Base-by-base conservation (phyloP, 495 filamentous ascomycete species). In the Aspergillus conjunctus region DNA sequence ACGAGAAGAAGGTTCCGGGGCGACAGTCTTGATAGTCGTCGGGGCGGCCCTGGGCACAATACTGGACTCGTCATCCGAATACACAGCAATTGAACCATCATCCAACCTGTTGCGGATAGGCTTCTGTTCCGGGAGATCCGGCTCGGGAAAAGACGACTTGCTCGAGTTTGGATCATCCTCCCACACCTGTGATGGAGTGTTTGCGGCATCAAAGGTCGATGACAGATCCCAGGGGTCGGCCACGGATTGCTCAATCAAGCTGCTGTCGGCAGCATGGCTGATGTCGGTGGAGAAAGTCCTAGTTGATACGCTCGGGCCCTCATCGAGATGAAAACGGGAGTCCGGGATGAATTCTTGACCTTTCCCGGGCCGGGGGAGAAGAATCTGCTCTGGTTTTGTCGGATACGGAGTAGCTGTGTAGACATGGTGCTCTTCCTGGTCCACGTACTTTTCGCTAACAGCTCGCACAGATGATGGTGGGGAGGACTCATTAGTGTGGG, bases 371-470 rank as follows among this genome's bases (percentile, higher is more conserved):
- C 72, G 73, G 15, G 81, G 81, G 50, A 79, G 61, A 44, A 83
- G 68, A 12, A 83, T 72, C 54, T 83, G 81, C 56, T 78, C 80
- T 32, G 81, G 78, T 51, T 81, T 81, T 34, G 81, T 83, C 17
- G 81, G 81, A 62, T 76, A 83, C 15, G 81, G 79, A 11, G 72
- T 79, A 34, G 72, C 67, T 21, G 68, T 70, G 64, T 81, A 80
- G 39, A 80, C 66, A 63, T 77, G 69, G 6, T 67, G 63, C 55
- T 77, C 74, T 55, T 78, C 63, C 54, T 75, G 64, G 11, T 74
- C 73, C 11, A 58, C 63, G 18, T 66, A 65, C 54, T 70, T 66
- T 11, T 78, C 74, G 20, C 61, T 71, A 11, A 73, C 66, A 50
- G 72, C 63, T 45, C 77, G 77, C 44, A 78, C 60, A 20, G 73